A percentile compares a stretch with the other conserved stretches of the same genome.
Evolutionary conservation across 2,329 filamentous ascomycete species (phyloP).

Genomic region (Metarhizium sp.): DNA sequence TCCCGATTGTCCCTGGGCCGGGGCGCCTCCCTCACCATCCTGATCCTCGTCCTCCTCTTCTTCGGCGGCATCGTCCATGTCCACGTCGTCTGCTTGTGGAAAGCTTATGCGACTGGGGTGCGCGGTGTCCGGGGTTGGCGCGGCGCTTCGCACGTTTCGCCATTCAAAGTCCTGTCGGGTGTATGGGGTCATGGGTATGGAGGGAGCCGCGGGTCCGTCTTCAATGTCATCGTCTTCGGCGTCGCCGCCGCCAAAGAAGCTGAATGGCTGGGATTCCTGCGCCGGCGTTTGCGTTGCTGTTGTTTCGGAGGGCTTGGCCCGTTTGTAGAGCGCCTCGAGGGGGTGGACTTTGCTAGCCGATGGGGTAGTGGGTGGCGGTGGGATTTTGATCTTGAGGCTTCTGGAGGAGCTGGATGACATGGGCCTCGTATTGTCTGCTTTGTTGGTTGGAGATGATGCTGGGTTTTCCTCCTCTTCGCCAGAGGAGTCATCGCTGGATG

Average conservation of each 20-base stretch:
- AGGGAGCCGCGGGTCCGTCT: constrained; percentile 27
- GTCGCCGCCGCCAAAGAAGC: constrained; percentile 60
- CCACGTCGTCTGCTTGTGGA: constrained; percentile 26
- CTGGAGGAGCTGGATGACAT: constrained; percentile 41
- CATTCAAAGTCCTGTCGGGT: constrained; percentile 69
- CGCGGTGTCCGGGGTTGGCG: constrained; percentile 90
- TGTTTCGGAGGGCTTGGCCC: constrained; percentile 37
- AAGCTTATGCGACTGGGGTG: constrained; percentile 57
- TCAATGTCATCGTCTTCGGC: constrained; percentile 36
- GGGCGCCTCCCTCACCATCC: constrained; percentile 16
- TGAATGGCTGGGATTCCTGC: constrained; percentile 53
- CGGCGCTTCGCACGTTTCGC: constrained; percentile 72
- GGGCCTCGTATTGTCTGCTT: constrained; percentile 27
- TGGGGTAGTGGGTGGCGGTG: constrained; percentile 35
- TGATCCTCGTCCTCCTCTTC: constrained; percentile 20
- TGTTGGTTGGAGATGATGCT: constrained; percentile 11
- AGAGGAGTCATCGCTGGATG: constrained; percentile 5
- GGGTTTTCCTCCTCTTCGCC: constrained; percentile 11
- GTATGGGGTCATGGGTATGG: constrained; percentile 70
- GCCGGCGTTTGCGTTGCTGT: constrained; percentile 15
- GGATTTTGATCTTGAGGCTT: constrained; percentile 47
- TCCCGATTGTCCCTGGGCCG: constrained; percentile 13
- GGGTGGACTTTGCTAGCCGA: constrained; percentile 59
- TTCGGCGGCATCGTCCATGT: constrained; percentile 21
- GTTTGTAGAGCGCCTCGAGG: constrained; percentile 87